Conservation (phyloP, 2,329 filamentous ascomycete species). For the Apiospora hydei region DNA sequence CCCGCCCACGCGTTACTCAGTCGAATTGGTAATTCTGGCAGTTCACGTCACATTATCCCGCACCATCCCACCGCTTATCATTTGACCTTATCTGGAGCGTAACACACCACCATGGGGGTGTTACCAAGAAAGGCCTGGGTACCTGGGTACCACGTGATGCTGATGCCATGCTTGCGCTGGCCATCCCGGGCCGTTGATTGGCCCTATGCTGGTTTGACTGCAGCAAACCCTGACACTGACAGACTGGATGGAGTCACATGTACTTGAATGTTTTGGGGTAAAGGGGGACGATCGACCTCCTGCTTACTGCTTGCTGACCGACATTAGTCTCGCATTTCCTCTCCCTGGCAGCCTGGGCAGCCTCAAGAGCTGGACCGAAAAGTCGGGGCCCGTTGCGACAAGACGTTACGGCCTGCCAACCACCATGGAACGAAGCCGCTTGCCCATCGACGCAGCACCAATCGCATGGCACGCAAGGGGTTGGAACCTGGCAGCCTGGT, state of each 20-base stretch:
- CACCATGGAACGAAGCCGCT: background rate
- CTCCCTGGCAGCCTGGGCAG: background rate
- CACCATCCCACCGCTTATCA: background rate
- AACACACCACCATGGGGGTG: background rate
- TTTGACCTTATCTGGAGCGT: conserved; percentile 11
- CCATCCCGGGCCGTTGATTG: background rate
- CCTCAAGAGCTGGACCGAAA: background rate
- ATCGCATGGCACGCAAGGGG: background rate
- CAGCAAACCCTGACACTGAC: conserved; percentile 1
- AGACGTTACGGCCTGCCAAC: background rate
- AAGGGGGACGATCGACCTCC: background rate
- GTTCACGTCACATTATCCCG: background rate
- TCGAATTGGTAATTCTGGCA: background rate
- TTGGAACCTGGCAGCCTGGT: background rate
- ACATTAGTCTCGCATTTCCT: conserved; percentile 19
- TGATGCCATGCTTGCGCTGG: background rate
- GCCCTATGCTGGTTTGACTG: conserved; percentile 7
- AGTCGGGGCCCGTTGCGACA: conserved; percentile 8
- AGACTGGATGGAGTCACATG: background rate
- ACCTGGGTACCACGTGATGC: background rate
- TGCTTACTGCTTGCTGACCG: conserved; percentile 14
- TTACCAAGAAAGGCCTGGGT: background rate
- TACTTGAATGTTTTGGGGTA: conserved; percentile 1
- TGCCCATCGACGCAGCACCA: background rate
- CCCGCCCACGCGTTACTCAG: background rate